A percentile compares a stretch with the other conserved stretches of the same genome.
phyloP scores from a whole-genome alignment of 2,329 filamentous ascomycete species.

The Botrytis aclada region DNA sequence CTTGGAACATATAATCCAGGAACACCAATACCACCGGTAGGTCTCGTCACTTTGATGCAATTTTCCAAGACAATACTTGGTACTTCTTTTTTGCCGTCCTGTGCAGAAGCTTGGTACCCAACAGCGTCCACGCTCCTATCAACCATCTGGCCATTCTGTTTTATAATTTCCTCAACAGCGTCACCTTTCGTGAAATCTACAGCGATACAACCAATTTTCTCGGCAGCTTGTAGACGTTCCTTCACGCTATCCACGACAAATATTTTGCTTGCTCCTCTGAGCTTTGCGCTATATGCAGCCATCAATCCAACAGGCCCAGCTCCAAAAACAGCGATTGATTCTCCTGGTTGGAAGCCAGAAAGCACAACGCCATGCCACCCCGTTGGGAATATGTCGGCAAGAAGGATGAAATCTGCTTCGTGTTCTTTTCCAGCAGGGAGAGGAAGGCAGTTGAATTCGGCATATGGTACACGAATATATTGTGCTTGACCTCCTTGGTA shows the following conservation, averaged over 20 bases:
- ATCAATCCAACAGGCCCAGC: slow-evolving; percentile 64
- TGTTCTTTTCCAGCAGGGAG: slow-evolving; percentile 63
- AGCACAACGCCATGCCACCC: slow-evolving; percentile 57
- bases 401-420: slow-evolving; percentile 57
- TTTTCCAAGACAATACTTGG: slow-evolving; percentile 49
- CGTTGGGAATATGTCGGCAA: slow-evolving; percentile 49
- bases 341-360: slow-evolving; percentile 57
- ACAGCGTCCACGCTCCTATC: slow-evolving; percentile 64
- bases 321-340: slow-evolving; percentile 63
- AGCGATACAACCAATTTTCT: slow-evolving; percentile 59
- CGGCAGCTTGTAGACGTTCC: slow-evolving; percentile 55
- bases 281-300: slow-evolving; percentile 60
- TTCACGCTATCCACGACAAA: slow-evolving; percentile 62
- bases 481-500: slow-evolving; percentile 69
- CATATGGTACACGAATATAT: slow-evolving; percentile 62
- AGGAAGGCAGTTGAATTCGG: slow-evolving; percentile 63
- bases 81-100: slow-evolving; percentile 55
- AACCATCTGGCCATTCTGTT: slow-evolving; percentile 57
- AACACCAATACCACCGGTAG: slow-evolving; percentile 36
- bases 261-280: slow-evolving; percentile 59
- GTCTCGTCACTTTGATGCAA: slow-evolving; percentile 33
- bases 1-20: slow-evolving; percentile 40
- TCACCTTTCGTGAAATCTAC: slow-evolving; percentile 61
- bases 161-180: slow-evolving; percentile 58
- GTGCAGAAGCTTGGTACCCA: slow-evolving; percentile 60